A percentile compares a stretch with the other conserved stretches of the same genome.
These are phyloP conservation scores for Claviceps lovelessii DNA, from an alignment of 2,329 filamentous ascomycete genomes.

Conservation along the genomic window DNA sequence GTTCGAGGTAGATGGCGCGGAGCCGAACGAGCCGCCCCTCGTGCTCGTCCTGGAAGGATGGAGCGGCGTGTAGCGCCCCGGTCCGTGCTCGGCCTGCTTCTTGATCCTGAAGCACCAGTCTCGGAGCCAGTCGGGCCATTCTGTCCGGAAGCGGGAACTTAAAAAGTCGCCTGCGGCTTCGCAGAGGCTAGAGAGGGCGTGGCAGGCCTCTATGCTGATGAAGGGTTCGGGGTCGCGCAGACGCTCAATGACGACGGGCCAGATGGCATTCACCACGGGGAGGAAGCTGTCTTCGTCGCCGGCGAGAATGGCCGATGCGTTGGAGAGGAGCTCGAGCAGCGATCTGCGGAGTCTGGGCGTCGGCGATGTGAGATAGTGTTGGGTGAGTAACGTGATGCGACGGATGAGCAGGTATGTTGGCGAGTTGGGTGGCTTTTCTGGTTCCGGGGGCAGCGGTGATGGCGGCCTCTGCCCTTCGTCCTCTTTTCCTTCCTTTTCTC, in stretches of 20 bases:
- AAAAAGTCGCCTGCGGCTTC: slow-evolving; percentile 68
- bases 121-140: slow-evolving; percentile 48
- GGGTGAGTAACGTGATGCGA: slow-evolving; percentile 68
- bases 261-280: slow-evolving; percentile 78
- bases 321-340: slow-evolving; percentile 62
- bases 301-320: slow-evolving; percentile 57
- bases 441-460: slow-evolving; percentile 12
- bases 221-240: slow-evolving; percentile 53
- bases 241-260: slow-evolving; percentile 64
- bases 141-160: slow-evolving; percentile 54
- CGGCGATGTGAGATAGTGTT: slow-evolving; percentile 79
- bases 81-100: slow-evolving; percentile 19
- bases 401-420: slow-evolving; percentile 70
- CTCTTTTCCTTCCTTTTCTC: slow-evolving; percentile 18
- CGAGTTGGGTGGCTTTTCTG: slow-evolving; percentile 50
- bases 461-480: slow-evolving; percentile 20
- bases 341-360: slow-evolving; percentile 66
- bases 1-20: not conserved
- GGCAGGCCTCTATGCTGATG: slow-evolving; percentile 55
- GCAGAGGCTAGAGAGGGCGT: slow-evolving; percentile 56
- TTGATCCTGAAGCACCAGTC: slow-evolving; percentile 34
- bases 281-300: slow-evolving; percentile 71
- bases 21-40: not conserved
- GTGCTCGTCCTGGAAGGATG: not conserved
- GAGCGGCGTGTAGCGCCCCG: slow-evolving; percentile 4